Evolutionary conservation across 1,284 basidiomycete genomes (phyloP), one percentile per base, ranked within the genome.

Genomic region (Ceratobasidium sp.): DNA sequence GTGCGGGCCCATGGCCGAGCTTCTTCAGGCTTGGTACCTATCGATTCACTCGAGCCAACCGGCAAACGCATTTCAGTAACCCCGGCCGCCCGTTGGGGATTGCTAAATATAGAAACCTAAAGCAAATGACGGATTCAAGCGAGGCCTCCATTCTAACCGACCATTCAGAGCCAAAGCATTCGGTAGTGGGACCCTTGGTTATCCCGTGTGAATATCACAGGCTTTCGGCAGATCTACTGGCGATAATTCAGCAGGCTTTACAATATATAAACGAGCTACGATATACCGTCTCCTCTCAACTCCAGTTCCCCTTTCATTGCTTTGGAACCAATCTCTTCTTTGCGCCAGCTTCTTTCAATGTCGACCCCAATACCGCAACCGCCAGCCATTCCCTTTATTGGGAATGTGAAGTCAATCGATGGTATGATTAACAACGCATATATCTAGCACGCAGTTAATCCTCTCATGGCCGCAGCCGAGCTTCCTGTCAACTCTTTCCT

Each of bases 311-410:
- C 20, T 26, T 13, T 33, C 12, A 33, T 33, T 39, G 28, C 28
- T 20, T 33, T 6, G 12, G 28, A 12, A 33, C 28, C 12, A 33
- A 9, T 33, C 39, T 39, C 12, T 33, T 60, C 7, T 60, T 60
- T 60, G 26, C 13, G 20, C 23, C 39, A 28, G 28, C 39, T 39
- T n/a, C 10, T 10, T 33, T 13, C 73, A 63, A 81, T 78, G 80
- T 64, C 84, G 42, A 84, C 83, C 28, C 82, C 85, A 15, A 88
- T 87, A 55, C 86, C 86, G 3, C 86, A 85, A 63, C 88, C 88
- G 20, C 87, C 86, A 18, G 82, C 84, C 2, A 81, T 88, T 53
- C 88, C 88, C 6, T 85, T 89, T 81, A 80, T 89, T 46, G 89
- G 89, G 20, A 89, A 89, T 77, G 56, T 84, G 81, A 80, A 26